Conservation (phyloP, 768 basidiomycete genomes). For the Leucocoprinus leucothites region DNA sequence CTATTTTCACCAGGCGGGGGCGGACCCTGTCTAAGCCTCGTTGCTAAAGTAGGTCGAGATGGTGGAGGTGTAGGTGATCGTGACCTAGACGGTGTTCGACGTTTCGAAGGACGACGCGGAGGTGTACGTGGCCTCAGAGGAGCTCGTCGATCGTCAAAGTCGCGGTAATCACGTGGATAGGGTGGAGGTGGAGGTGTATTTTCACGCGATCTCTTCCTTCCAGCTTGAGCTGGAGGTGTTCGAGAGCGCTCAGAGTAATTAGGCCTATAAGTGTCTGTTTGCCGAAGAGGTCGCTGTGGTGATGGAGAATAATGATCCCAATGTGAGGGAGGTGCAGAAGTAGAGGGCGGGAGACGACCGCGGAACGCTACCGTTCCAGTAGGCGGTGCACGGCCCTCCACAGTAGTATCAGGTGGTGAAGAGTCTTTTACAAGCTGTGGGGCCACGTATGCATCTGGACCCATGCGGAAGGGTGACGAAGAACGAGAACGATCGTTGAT, state of each 20-base stretch:
- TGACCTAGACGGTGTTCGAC: conserved; percentile 4
- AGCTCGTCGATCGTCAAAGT: neutral
- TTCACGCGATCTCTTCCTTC: conserved; percentile 7
- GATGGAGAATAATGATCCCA: conserved; percentile 7
- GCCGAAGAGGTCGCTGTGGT: neutral
- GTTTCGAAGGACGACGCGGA: conserved; percentile 4
- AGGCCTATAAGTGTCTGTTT: conserved; percentile 1
- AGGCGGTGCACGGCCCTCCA: neutral
- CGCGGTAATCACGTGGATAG: conserved; percentile 3
- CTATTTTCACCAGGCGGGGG: too few relatives aligned
- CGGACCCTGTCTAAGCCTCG: neutral
- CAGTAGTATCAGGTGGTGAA: neutral
- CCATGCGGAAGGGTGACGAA: conserved; percentile 6
- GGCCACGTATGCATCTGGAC: conserved; percentile 1
- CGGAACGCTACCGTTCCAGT: neutral
- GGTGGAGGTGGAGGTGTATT: neutral
- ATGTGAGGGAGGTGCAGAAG: neutral
- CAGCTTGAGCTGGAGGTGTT: conserved; percentile 3
- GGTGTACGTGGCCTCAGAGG: neutral
- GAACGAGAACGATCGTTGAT: neutral
- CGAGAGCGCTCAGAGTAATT: neutral
- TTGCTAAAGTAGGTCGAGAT: neutral
- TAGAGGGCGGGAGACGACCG: neutral
- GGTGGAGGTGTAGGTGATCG: neutral
- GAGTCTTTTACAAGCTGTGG: neutral